Percentiles rank a stretch among this genome's conserved stretches.
Conservation (phyloP, 1,139 yeast species). For the Taphrina flavorubra region DNA sequence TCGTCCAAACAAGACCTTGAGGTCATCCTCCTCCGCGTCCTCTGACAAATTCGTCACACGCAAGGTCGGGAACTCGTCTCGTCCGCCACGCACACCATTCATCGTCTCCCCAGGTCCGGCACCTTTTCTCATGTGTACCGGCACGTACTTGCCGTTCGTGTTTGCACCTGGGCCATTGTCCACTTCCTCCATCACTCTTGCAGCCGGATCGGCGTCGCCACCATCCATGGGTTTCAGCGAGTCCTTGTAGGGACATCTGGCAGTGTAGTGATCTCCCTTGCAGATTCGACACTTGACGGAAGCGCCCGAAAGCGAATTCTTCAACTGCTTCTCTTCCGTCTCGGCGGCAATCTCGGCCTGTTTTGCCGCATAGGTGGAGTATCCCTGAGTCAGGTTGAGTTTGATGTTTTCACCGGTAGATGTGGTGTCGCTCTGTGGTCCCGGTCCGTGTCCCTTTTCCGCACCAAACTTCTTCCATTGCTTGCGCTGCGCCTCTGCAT, state of each 20-base stretch:
- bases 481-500: slow-evolving; percentile 55
- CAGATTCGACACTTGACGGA: slow-evolving; percentile 84
- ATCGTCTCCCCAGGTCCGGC: slow-evolving; percentile 57
- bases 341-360: slow-evolving; percentile 48
- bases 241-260: slow-evolving; percentile 95
- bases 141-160: slow-evolving; percentile 64
- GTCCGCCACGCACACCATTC: slow-evolving; percentile 53
- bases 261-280: slow-evolving; percentile 91
- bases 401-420: slow-evolving; percentile 85
- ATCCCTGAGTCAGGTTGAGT: slow-evolving; percentile 48
- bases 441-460: slow-evolving; percentile 76
- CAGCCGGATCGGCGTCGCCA: slow-evolving; percentile 40
- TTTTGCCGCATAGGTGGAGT: slow-evolving; percentile 46
- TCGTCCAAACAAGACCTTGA: slow-evolving; percentile 71
- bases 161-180: slow-evolving; percentile 47
- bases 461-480: slow-evolving; percentile 74
- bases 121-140: slow-evolving; percentile 76
- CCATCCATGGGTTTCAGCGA: slow-evolving; percentile 67
- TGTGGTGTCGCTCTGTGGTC: slow-evolving; percentile 80
- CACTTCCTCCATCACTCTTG: slow-evolving; percentile 40
- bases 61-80: slow-evolving; percentile 86
- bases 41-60: slow-evolving; percentile 91
- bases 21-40: slow-evolving; percentile 79
- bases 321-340: slow-evolving; percentile 68
- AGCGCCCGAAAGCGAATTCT: slow-evolving; percentile 66